phyloP scores from a whole-genome alignment of 2,329 filamentous ascomycete species.

The Xylaria sp. region DNA sequence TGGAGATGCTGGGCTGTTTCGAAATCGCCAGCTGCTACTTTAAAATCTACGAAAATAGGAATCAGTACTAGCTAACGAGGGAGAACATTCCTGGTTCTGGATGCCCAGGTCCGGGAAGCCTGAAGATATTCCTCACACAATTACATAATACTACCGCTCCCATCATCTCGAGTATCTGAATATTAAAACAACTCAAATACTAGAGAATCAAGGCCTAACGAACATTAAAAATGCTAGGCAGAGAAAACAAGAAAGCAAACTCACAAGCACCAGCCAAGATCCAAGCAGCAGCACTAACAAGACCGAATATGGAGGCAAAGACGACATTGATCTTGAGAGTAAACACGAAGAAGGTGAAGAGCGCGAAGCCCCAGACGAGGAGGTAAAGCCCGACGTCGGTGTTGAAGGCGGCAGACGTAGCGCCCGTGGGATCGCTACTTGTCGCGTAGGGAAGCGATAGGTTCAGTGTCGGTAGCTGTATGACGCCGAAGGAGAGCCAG shows the following conservation, averaged over 20 bases:
- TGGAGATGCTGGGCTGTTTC: slow-evolving; percentile 48
- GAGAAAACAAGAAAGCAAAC: background rate
- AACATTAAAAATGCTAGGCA: background rate
- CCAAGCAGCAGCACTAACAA: slow-evolving; percentile 58
- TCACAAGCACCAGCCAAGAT: slow-evolving; percentile 56
- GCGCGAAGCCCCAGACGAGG: slow-evolving; percentile 61
- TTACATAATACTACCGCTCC: background rate
- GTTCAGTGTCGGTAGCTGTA: slow-evolving; percentile 60
- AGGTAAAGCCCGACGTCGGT: slow-evolving; percentile 60
- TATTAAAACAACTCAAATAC: background rate
- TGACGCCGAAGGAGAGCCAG: slow-evolving; percentile 62
- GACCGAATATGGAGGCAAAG: slow-evolving; percentile 60
- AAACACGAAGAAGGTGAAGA: slow-evolving; percentile 63
- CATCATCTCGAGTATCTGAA: background rate
- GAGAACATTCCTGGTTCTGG: background rate
- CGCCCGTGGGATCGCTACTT: slow-evolving; percentile 55
- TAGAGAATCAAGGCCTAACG: background rate
- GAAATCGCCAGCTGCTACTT: slow-evolving; percentile 34
- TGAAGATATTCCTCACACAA: background rate
- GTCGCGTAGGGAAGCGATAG: slow-evolving; percentile 57
- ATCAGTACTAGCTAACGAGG: slow-evolving; percentile 3
- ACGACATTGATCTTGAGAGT: slow-evolving; percentile 61
- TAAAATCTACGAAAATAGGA: slow-evolving; percentile 24
- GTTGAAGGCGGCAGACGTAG: slow-evolving; percentile 57
- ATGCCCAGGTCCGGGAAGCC: background rate